Base-by-base conservation (phyloP, 805 yeast genomes). In the Candida orba region DNA sequence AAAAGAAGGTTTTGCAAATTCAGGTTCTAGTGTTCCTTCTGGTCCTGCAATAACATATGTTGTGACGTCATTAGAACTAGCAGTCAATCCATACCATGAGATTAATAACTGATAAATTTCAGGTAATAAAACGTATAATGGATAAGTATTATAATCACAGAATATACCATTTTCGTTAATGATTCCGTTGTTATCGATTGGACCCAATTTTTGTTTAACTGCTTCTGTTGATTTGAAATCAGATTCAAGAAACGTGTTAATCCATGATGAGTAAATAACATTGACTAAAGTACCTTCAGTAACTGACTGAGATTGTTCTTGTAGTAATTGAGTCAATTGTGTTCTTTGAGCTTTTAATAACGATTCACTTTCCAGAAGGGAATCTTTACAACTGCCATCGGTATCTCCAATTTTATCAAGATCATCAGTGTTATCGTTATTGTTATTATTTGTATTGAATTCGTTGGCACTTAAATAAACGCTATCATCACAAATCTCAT, bases 41-140 rank as follows among this genome's bases (percentile, higher is more conserved):
- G 56, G 58, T 33, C 62, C 64, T 12, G 46, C 39, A 20, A 71
- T 52, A 9, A 68, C 49, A 15, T 49, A 53, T 4, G 79, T 67
- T n/a, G 51, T 47, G 1, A 72, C 58, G 1, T 73, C 67, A 7
- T 48, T 47, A 6, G 72, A 64, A 5, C 54, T 57, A 1, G 71
- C 69, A 2, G 60, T 54, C 20, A 75, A 40, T 0, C 84, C 84
- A 57, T 79, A 81, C 80, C 83, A 76, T 29, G 67, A 64, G 1
- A 57, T 59, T 9, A 82, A 57, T 45, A 65, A 54, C 3, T 65
- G 53, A 50, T 76, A 81, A 3, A 73, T 66, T 6, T 63, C 59
- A 7, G 71, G 72, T 0, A 76, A 63, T 1, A 81, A 60, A 0
- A 67, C 54, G 42, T 61, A 32, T 45, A 68, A 53, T 13, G 69